Base-by-base conservation (phyloP, 75 land plant species). In the Sequoiadendron giganteum region DNA sequence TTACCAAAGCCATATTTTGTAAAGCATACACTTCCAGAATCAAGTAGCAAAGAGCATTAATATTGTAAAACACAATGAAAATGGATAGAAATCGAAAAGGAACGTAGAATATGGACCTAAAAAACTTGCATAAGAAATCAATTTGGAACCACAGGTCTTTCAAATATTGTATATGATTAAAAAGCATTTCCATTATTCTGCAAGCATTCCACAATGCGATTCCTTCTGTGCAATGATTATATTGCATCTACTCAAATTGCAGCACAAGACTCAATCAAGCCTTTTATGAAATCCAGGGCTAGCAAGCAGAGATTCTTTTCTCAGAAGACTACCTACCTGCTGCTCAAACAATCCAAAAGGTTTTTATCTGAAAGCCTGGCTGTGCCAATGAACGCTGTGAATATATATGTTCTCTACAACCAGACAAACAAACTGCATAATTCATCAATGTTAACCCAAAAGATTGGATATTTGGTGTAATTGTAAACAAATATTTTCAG, bases 251-350 rank as follows among this genome's bases (percentile, higher is more conserved):
- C 83, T 81, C 48, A 43, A 81, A 82, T 82, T 28, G 42, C 18
- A 77, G 80, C 80, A 77, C 82, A 82, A n/a, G 84, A 82, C n/a
- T 82, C 13, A 13, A 82, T 47, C 48, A 82, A 47, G 84, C 25
- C 42, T 82, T 82, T 82, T 30, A 82, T 47, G 30, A 47, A 82
- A 82, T 47, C 84, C 13, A 45, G 30, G n/a, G 84, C 84, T 47
- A 30, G 28, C 30, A 82, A 45, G 49, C n/a, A 82, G 84, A 82
- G 32, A 82, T 45, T 82, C 47, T 49, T 82, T 82, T 82, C 15
- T 47, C 15, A 47, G 48, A 47, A 82, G 48, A 82, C 54, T 82
- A 82, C 52, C 84, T 82, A 82, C 84, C 52, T 82, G 84, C 48
- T 34, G 77, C 77, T 30, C 13, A 32, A 32, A 47, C 84, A 82